Percentiles rank a stretch among this genome's conserved stretches.
Evolutionary conservation across 331 rosid species (phyloP).

Genomic region (Pyrus hybrid): DNA sequence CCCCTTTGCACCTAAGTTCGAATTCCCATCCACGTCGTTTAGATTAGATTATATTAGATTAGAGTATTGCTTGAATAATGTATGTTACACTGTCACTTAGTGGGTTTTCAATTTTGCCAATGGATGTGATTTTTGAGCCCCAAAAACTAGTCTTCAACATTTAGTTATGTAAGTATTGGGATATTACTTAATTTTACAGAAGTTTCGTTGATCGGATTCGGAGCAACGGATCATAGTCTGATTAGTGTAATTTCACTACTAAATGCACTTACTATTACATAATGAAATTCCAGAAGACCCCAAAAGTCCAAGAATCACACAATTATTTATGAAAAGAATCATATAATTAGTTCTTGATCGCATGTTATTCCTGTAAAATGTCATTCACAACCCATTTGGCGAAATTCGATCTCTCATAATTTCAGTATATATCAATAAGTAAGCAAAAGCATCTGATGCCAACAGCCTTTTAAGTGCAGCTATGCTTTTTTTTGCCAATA

Average conservation of each 20-base stretch:
- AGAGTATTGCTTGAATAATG: too few relatives aligned
- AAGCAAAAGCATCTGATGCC: conserved; percentile 13
- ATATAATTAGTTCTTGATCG: background rate
- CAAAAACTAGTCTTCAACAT: background rate
- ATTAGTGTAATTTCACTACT: background rate
- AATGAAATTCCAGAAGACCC: background rate
- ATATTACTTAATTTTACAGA: background rate
- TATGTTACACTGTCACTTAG: background rate
- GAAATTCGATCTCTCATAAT: background rate
- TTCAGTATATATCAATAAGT: background rate
- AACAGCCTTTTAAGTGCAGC: background rate
- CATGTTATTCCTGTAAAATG: background rate
- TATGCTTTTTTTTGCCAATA: background rate
- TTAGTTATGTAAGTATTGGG: background rate
- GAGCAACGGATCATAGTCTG: background rate
- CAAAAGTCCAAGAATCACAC: background rate
- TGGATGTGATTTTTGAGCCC: background rate
- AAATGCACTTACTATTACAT: background rate
- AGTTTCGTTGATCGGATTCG: background rate
- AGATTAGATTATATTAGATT: background rate
- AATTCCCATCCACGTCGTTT: background rate
- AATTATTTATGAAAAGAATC: background rate
- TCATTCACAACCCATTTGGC: background rate
- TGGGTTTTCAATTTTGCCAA: background rate
- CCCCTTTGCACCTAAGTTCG: background rate